Evolutionary conservation across 208 protist species (phyloP), one percentile per base, ranked within the genome.

Genomic region (Leishmania mexicana): DNA sequence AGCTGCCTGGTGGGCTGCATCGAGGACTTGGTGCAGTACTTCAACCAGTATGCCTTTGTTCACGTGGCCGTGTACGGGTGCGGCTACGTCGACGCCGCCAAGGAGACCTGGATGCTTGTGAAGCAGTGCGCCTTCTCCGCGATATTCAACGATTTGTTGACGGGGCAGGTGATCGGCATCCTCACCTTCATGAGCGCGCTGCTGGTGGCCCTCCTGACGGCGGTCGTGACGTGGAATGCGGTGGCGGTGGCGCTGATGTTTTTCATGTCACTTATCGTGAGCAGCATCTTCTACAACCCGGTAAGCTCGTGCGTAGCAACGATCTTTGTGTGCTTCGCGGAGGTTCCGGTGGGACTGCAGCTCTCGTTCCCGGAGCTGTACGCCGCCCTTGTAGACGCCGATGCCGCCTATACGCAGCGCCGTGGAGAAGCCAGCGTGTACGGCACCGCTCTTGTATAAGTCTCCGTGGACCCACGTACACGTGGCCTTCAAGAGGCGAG

Each of bases 41-140:
- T 97, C 84, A 98, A 98, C 87, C 65, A 87, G 42, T 98, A 98
- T 83, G 94, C 95, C 64, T 97, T 96, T 80, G 90, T 97, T 31
- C 94, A 98, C 79, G 89, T 97, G 38, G 96, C 93, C 45, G 88
- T 98, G 68, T 98, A 98, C 85, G 95, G 96, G 68, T 94, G 89
- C 82, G 84, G 88, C 71, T 98, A 98, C 87, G 76, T 96, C 49
- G 88, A 92, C 24, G 92, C 88, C 47, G 92, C 93, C 10, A 93
- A 92, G 83, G 80, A 87, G 45, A 97, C 93, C 31, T 95, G 83
- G 87, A 67, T 54, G 35, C 85, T 98, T 35, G 89, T 87, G 54
- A 75, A 90, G 81, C 81, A 96, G 80, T 95, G 92, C 75, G 81
- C 84, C 65, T 95, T 92, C 80, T 84, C 88, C 49, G 94, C 93